Conservation (phyloP, 371 early-diverging fungal genomes). For the Coemansia sp. region DNA sequence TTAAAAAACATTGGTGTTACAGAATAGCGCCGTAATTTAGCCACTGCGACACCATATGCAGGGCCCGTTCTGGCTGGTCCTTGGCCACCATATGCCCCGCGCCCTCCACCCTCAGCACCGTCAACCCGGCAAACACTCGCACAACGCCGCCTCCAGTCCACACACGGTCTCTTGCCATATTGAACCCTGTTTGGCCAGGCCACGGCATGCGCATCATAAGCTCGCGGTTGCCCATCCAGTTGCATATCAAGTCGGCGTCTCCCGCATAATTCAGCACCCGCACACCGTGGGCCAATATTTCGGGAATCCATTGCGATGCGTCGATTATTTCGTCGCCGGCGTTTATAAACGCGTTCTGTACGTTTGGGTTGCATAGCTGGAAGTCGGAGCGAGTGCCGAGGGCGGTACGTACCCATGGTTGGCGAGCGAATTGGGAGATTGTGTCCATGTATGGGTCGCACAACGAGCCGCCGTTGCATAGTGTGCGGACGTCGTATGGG, state of each 20-base stretch:
- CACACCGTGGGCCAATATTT: conserved; percentile 70
- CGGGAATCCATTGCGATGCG: conserved; percentile 70
- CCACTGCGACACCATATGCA: conserved; percentile 57
- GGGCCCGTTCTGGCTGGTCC: conserved; percentile 56
- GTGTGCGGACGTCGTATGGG: conserved; percentile 73
- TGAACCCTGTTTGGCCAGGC: conserved; percentile 67
- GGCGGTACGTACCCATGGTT: conserved; percentile 62
- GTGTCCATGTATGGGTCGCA: conserved; percentile 76
- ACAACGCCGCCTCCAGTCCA: conserved; percentile 59
- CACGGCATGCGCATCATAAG: conserved; percentile 76
- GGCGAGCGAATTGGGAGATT: conserved; percentile 71
- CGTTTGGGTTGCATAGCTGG: conserved; percentile 72
- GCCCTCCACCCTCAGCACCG: conserved; percentile 73
- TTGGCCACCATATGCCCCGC: conserved; percentile 81
- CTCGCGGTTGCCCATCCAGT: conserved; percentile 89
- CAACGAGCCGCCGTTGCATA: conserved; percentile 63
- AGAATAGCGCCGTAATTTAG: conserved; percentile 19
- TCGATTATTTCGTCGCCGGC: conserved; percentile 78
- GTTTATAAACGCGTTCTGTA: conserved; percentile 74
- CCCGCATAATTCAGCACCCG: conserved; percentile 82
- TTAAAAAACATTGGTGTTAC: not conserved
- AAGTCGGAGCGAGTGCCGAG: conserved; percentile 66
- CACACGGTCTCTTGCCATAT: conserved; percentile 16
- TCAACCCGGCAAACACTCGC: conserved; percentile 64
- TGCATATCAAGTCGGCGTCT: conserved; percentile 74